Evolutionary conservation across 2,329 filamentous ascomycete species (phyloP).

Genomic region (Exophiala mesophila): DNA sequence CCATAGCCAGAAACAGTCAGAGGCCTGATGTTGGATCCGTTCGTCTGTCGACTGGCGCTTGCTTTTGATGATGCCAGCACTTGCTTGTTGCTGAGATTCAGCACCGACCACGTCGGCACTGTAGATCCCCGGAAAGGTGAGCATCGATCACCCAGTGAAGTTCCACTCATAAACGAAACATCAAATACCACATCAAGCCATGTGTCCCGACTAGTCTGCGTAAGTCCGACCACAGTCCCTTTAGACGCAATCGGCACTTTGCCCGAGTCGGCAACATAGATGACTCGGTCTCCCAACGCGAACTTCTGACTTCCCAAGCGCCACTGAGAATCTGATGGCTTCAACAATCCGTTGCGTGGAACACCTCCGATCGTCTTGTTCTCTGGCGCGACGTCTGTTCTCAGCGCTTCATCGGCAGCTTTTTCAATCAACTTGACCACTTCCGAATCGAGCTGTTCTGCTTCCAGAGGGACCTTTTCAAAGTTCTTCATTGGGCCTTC

Average conservation of each 20-base stretch:
- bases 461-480: conserved; percentile 91
- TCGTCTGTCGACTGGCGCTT: conserved; percentile 34
- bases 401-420: conserved; percentile 62
- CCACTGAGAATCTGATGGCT: conserved; percentile 94
- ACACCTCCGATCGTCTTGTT: conserved; percentile 72
- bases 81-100: conserved; percentile 81
- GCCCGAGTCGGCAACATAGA: conserved; percentile 87
- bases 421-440: conserved; percentile 75
- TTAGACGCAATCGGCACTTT: conserved; percentile 89
- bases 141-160: conserved; percentile 81
- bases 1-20: conserved; percentile 55
- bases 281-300: conserved; percentile 78
- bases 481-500: conserved; percentile 85
- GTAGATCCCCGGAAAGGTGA: conserved; percentile 92
- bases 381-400: conserved; percentile 50
- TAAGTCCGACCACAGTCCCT: conserved; percentile 93
- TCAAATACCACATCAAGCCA: conserved; percentile 93
- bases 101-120: conserved; percentile 76
- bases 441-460: conserved; percentile 90
- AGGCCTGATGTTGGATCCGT: conserved; percentile 52
- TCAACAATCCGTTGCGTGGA: conserved; percentile 80
- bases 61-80: conserved; percentile 56
- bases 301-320: conserved; percentile 82
- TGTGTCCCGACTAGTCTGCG: conserved; percentile 73
- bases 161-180: conserved; percentile 93